Conservation (phyloP, 352 stramenopile species). For the Phytophthora podocarpi region DNA sequence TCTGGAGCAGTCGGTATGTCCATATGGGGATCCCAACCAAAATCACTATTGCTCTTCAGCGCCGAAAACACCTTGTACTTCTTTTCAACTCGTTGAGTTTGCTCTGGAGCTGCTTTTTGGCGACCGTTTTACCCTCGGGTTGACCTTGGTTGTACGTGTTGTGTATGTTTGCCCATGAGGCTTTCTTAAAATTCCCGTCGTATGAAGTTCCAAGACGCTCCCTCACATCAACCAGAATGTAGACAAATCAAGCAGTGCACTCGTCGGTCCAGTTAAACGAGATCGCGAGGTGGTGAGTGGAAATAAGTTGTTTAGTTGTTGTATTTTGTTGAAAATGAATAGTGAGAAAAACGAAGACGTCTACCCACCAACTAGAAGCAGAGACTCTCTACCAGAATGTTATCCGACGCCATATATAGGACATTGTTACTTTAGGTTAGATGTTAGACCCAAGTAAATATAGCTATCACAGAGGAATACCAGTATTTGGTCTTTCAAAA, state of each 20-base stretch:
- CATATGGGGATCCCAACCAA: neutral
- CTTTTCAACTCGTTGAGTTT: conserved; percentile 1
- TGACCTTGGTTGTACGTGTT: no score
- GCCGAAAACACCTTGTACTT: neutral
- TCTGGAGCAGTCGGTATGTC: neutral
- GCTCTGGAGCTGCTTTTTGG: conserved; percentile 5
- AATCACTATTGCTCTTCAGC: conserved; percentile 1
- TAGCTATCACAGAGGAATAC: no score
- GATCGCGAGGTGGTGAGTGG: no score
- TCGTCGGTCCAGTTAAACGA: neutral
- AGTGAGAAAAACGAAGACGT: no score
- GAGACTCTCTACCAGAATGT: no score
- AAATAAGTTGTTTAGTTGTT: no score
- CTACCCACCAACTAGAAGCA: no score
- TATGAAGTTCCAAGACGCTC: neutral
- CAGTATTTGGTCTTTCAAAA: no score
- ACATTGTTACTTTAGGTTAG: no score
- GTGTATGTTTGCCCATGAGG: neutral
- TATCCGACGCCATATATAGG: no score
- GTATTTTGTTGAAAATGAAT: no score
- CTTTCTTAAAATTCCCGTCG: conserved; percentile 1
- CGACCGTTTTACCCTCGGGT: neutral
- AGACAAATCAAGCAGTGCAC: neutral
- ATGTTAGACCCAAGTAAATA: no score
- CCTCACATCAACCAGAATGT: neutral